A percentile compares a stretch with the other conserved stretches of the same genome.
Evolutionary conservation across 2,329 filamentous ascomycete species (phyloP).

Genomic region (Kalmusia sp.): DNA sequence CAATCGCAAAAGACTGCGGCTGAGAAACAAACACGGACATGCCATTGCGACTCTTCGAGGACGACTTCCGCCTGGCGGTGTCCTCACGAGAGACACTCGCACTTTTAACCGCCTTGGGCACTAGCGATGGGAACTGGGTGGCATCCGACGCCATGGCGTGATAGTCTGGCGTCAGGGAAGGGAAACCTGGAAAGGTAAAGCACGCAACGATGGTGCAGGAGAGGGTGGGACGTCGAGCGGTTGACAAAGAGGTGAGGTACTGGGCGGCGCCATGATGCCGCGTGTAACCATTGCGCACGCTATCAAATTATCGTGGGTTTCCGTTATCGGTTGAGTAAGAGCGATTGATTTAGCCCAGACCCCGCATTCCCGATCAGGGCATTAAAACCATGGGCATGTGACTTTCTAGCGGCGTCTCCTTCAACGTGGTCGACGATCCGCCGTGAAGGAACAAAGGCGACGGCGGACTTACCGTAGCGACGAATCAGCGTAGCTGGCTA

Average conservation of each 20-base stretch:
- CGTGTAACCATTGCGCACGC: neutral
- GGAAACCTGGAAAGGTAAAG: neutral
- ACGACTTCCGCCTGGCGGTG: constrained; percentile 14
- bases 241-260: neutral
- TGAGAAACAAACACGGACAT: constrained; percentile 41
- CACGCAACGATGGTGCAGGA: neutral
- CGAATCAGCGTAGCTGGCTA: too few species aligned
- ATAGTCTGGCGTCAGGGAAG: neutral
- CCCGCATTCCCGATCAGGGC: constrained; percentile 4
- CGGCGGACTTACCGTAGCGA: too few species aligned
- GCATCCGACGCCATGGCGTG: constrained; percentile 2
- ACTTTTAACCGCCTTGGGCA: constrained; percentile 2
- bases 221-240: neutral
- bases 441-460: too few species aligned
- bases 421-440: too few species aligned
- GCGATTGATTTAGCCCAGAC: neutral
- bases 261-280: constrained; percentile 4
- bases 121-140: constrained; percentile 1
- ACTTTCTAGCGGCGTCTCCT: neutral
- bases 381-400: constrained; percentile 4
- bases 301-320: constrained; percentile 1
- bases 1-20: constrained; percentile 3
- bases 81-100: constrained; percentile 1
- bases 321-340: constrained; percentile 8
- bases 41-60: constrained; percentile 75